Base-by-base conservation (phyloP, 352 stramenopile species). In the Phytophthora quininea region DNA sequence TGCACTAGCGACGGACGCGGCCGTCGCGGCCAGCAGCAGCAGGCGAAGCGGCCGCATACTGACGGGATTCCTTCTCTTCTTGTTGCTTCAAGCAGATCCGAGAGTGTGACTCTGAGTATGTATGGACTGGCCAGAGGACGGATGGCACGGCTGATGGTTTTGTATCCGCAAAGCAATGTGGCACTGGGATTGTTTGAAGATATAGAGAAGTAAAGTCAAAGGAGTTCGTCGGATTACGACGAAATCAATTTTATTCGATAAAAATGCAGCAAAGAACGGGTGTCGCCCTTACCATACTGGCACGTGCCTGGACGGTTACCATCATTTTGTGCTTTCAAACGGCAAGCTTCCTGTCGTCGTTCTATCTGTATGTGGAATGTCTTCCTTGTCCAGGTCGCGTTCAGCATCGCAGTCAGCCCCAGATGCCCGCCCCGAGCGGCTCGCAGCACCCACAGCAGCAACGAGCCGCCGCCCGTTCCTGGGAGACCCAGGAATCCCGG, bases 41-140 rank as follows among this genome's bases (percentile, higher is more conserved):
- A 54, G 48, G 48, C 54, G 29, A 50, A 67, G 15, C 27, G 47
- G 19, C 15, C 61, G 61, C 69, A 74, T 76, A 49, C 14, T 55
- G 31, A 15, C 6, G 42, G 42, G 42, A 15, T 48, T 48, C 42
- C 12, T n/a, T 65, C 40, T 30, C 55, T 64, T 45, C 15, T 49
- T n/a, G 12, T 49, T 49, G 19, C 71, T 79, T 79, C 71, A 79
- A 79, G 62, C 69, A 42, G 55, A 73, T 64, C 54, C 65, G 49
- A 37, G 24, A 43, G 43, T 58, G 62, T 60, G 54, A 74, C 67
- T 66, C 30, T 19, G 19, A 4, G 40, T 11, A 40, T 40, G 19
- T 24, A 24, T 24, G 19, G 19, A 24, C 19, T 24, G 35, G n/a
- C 4, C n/a, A 32, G 7, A 47, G 65, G 65, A 61, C 19, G 59